A percentile compares a stretch with the other conserved stretches of the same genome.
Conservation (phyloP, 2,329 filamentous ascomycete genomes). For the Tolypocladium cylindrosporum region DNA sequence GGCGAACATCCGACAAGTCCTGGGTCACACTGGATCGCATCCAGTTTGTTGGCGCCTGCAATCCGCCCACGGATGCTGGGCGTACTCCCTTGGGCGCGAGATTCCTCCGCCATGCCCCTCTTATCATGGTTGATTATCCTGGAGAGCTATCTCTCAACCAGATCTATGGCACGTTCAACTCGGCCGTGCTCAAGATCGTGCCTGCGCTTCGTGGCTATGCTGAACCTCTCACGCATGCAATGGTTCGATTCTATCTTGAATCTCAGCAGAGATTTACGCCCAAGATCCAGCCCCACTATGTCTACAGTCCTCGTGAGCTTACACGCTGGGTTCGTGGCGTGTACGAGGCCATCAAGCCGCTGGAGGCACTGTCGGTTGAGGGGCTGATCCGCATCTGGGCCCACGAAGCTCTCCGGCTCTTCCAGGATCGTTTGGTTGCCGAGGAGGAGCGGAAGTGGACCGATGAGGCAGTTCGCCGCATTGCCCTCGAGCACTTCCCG, state of each 20-base stretch:
- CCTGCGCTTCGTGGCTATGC: conserved; percentile 91
- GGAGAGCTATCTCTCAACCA: conserved; percentile 89
- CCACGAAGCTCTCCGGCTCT: conserved; percentile 89
- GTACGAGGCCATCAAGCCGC: conserved; percentile 89
- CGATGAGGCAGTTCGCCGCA: conserved; percentile 72
- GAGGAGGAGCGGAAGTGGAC: conserved; percentile 96
- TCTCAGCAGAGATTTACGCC: conserved; percentile 93
- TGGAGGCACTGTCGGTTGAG: conserved; percentile 81
- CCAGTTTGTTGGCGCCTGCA: conserved; percentile 97
- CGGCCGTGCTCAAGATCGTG: conserved; percentile 91
- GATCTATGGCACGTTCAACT: conserved; percentile 98
- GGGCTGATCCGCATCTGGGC: conserved; percentile 96
- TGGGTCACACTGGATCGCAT: conserved; percentile 98
- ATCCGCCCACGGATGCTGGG: conserved; percentile 93
- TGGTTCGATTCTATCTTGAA: conserved; percentile 94
- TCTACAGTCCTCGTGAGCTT: conserved; percentile 97
- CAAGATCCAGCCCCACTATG: conserved; percentile 95
- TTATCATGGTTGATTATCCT: conserved; percentile 99
- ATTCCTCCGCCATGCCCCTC: conserved; percentile 92
- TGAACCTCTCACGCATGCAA: conserved; percentile 87
- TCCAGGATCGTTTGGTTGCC: conserved; percentile 91
- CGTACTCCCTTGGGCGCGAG: conserved; percentile 88
- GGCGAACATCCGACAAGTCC: conserved; percentile 92
- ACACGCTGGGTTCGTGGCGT: conserved; percentile 96
- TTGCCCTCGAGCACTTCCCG: conserved; percentile 87